Evolutionary conservation across 1,284 basidiomycete species (phyloP), one percentile per base, ranked within the genome.

Genomic region (Naganishia sp.): DNA sequence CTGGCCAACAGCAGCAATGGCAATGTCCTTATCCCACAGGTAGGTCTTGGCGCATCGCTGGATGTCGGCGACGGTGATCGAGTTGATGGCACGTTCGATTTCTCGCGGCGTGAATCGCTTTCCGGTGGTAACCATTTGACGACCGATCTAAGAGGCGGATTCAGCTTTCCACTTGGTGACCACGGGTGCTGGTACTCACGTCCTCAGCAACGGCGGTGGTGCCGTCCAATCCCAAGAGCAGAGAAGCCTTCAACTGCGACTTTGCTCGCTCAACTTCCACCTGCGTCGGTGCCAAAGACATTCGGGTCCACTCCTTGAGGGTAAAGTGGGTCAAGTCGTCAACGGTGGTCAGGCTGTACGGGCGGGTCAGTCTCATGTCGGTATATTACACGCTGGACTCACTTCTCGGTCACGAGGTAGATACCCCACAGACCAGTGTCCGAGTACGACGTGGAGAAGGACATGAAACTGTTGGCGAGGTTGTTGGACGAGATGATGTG

Each of bases 351-450:
- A 92, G 63, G 78, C 78, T 79, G 68, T 3, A 45, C 44, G 44
- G 64, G 36, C 23, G 28, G 23, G 21, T 64, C 71, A 52, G 16
- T 63, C 28, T 69, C 6, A 42, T 5, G 15, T 15, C 1, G 18
- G 28, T 16, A 13, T 21, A 3, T 36, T 4, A 1, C 46, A 7
- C 21, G 18, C 9, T 42, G 1, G 25, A 73, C 78, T 74, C 69
- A 82, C 76, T 97, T 97, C 85, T 99, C 96, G 33, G 91, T 88
- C 67, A 94, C 90, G 67, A 97, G 82, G 86, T 99, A 99, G 82
- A 97, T 93, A 75, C 96, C 96, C 96, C 96, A 99, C 54, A 99
- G 88, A 75, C 95, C 96, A 21, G 94, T 99, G 82, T 99, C 96
- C 18, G 94, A 94, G 85, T 99, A 99, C n/a, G 91, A 94, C 13